A percentile compares a stretch with the other conserved stretches of the same genome.
These are phyloP conservation scores for Immersiporthe knoxdaviesiana DNA, from an alignment of 2,329 filamentous ascomycete species.

Conservation along the genomic window DNA sequence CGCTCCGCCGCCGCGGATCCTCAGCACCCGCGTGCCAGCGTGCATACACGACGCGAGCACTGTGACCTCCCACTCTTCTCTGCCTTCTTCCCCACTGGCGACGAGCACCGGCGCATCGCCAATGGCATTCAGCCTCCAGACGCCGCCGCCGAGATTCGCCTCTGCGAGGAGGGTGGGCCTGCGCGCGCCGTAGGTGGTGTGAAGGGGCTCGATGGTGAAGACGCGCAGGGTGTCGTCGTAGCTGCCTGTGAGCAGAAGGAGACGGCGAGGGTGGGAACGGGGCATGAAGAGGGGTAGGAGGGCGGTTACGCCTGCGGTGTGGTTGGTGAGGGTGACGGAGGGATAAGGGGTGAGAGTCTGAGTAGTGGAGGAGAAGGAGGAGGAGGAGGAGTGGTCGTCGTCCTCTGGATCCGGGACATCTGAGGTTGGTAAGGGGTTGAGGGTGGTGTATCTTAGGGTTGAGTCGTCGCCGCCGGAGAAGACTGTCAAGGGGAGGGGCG, in stretches of 20 bases:
- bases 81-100: neutral
- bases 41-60: conserved; percentile 89
- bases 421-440: neutral
- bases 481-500: conserved; percentile 40
- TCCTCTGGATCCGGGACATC: neutral
- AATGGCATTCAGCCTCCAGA: conserved; percentile 81
- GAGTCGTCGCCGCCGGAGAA: conserved; percentile 80
- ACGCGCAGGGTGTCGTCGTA: conserved; percentile 87
- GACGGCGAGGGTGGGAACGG: conserved; percentile 47
- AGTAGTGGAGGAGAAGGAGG: neutral
- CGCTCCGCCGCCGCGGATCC: conserved; percentile 41
- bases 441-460: conserved; percentile 52
- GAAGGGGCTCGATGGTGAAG: conserved; percentile 52
- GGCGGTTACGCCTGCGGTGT: conserved; percentile 84
- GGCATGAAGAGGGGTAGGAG: conserved; percentile 70
- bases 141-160: conserved; percentile 73
- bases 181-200: conserved; percentile 45
- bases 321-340: conserved; percentile 42
- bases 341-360: conserved; percentile 30
- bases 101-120: conserved; percentile 14
- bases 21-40: conserved; percentile 73
- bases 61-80: conserved; percentile 34
- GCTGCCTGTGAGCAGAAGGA: conserved; percentile 78
- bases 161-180: conserved; percentile 62
- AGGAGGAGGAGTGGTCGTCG: conserved; percentile 4